phyloP scores from a whole-genome alignment of 495 filamentous ascomycete species.

The Tuber magnatum region DNA sequence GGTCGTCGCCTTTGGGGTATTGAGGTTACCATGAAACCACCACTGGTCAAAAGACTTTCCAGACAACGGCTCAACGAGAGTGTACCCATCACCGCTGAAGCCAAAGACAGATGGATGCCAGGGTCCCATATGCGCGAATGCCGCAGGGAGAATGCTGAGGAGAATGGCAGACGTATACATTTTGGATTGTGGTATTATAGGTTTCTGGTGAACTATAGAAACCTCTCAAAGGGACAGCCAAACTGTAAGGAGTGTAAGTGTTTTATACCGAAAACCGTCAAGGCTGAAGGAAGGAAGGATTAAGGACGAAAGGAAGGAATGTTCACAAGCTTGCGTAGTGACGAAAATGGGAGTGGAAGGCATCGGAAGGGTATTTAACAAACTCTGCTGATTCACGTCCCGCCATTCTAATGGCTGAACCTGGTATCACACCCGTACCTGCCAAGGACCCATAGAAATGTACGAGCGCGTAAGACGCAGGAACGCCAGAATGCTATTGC shows the following conservation, averaged over 20 bases:
- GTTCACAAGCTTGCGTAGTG: neutral
- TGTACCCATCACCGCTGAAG: conserved; percentile 36
- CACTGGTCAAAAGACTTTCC: conserved; percentile 16
- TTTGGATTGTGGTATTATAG: neutral
- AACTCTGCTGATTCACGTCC: neutral
- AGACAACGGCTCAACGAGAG: conserved; percentile 27
- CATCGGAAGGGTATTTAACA: neutral
- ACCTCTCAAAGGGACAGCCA: neutral
- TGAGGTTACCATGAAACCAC: conserved; percentile 35
- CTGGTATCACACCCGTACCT: neutral
- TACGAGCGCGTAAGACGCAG: neutral
- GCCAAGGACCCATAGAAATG: neutral
- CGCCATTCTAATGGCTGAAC: neutral
- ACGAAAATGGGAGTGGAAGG: neutral
- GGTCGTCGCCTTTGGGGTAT: neutral
- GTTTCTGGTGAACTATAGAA: neutral
- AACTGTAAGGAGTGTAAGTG: neutral
- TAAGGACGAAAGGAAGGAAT: neutral
- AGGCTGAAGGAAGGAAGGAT: neutral
- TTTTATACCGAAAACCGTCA: neutral
- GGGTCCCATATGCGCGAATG: conserved; percentile 27
- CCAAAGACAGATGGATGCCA: conserved; percentile 28
- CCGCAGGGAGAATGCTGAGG: conserved; percentile 21
- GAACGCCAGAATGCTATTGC: neutral
- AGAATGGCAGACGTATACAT: conserved; percentile 26